These are phyloP conservation scores for Colletotrichum gloeosporioides DNA, from an alignment of 2,329 filamentous ascomycete species.

Conservation along the genomic window DNA sequence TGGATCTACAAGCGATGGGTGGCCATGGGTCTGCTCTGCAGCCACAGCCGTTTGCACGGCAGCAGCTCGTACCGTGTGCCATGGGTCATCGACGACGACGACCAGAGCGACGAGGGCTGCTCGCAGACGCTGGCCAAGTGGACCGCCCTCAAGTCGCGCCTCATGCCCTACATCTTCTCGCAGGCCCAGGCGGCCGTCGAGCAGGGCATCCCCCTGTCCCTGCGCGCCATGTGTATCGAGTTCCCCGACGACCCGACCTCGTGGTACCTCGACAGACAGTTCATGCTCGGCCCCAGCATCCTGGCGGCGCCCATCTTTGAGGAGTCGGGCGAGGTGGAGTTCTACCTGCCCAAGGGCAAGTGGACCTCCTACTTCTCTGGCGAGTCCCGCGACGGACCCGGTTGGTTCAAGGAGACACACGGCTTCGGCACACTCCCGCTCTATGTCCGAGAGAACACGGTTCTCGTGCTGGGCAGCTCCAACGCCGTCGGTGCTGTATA, in stretches of 20 bases:
- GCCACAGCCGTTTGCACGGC: slow-evolving; percentile 74
- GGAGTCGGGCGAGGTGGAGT: slow-evolving; percentile 67
- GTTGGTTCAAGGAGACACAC: slow-evolving; percentile 66
- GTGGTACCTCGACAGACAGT: slow-evolving; percentile 73
- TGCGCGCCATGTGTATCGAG: slow-evolving; percentile 71
- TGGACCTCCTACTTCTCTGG: slow-evolving; percentile 56
- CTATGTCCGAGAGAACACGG: slow-evolving; percentile 60
- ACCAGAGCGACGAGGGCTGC: slow-evolving; percentile 58
- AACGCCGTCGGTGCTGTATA: slow-evolving; percentile 48
- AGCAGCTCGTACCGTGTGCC: slow-evolving; percentile 76
- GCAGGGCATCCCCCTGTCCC: slow-evolving; percentile 64
- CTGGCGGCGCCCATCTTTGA: slow-evolving; percentile 70
- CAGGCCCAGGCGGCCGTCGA: slow-evolving; percentile 46
- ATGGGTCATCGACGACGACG: slow-evolving; percentile 73
- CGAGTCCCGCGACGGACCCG: slow-evolving; percentile 53
- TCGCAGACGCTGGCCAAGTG: slow-evolving; percentile 54
- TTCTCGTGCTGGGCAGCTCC: slow-evolving; percentile 50
- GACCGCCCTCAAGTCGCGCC: slow-evolving; percentile 54
- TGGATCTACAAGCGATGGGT: slow-evolving; percentile 82
- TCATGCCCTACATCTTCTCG: slow-evolving; percentile 58
- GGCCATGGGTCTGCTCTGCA: slow-evolving; percentile 74
- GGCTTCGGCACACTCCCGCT: slow-evolving; percentile 63
- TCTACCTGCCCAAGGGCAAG: slow-evolving; percentile 62
- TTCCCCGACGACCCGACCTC: slow-evolving; percentile 73
- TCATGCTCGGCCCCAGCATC: slow-evolving; percentile 72